A percentile compares a stretch with the other conserved stretches of the same genome.
Evolutionary conservation across 2,329 filamentous ascomycete genomes (phyloP).

Genomic region (Verticillium klebahnii): DNA sequence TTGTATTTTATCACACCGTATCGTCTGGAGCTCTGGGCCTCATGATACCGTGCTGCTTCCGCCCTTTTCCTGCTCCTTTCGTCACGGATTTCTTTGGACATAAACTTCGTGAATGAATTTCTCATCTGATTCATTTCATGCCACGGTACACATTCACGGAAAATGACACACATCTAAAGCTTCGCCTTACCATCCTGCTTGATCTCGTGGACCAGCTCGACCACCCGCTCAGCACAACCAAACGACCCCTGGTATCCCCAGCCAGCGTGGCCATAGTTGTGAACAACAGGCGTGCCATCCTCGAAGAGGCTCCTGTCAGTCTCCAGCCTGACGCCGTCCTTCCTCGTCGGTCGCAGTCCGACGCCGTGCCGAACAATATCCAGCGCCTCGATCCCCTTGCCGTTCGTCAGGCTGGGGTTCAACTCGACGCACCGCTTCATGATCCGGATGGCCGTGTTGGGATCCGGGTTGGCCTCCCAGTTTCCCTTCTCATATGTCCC

Average conservation of each 20-base stretch:
- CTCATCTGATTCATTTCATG: too few relatives aligned
- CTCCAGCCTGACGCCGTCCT: constrained; percentile 71
- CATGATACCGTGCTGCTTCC: too few relatives aligned
- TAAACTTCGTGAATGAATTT: too few relatives aligned
- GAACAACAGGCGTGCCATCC: constrained; percentile 62
- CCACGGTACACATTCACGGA: too few relatives aligned
- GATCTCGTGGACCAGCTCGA: constrained; percentile 64
- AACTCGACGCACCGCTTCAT: constrained; percentile 71
- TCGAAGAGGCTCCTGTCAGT: constrained; percentile 54
- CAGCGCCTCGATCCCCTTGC: constrained; percentile 67
- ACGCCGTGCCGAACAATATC: constrained; percentile 78
- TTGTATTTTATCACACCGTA: background rate
- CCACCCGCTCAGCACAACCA: constrained; percentile 63
- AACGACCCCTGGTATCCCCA: constrained; percentile 72
- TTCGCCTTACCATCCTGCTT: constrained; percentile 21
- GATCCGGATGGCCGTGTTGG: constrained; percentile 74
- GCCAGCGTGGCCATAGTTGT: constrained; percentile 76
- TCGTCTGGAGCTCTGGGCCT: too few relatives aligned
- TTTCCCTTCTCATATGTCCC: constrained; percentile 76
- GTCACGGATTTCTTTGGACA: too few relatives aligned
- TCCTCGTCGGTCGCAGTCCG: constrained; percentile 71
- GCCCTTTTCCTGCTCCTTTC: too few relatives aligned
- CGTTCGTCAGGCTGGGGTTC: constrained; percentile 58
- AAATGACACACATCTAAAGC: constrained; percentile 14
- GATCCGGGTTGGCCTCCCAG: constrained; percentile 77